Conservation (phyloP, 805 yeast genomes). For the Candida berthetii region DNA sequence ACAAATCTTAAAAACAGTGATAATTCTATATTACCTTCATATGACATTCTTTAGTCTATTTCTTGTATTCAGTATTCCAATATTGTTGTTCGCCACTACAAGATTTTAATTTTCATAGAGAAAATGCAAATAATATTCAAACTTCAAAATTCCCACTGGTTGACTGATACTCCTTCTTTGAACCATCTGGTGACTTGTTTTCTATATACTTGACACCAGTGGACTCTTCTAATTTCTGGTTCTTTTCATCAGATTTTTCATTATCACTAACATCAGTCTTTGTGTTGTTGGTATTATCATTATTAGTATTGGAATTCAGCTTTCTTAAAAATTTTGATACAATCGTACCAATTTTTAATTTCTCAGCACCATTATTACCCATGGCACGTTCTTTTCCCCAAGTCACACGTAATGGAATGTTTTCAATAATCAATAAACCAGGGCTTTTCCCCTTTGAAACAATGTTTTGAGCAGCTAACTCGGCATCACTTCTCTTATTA, state of each 20-base stretch:
- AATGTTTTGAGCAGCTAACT: slow-evolving; percentile 26
- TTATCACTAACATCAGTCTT: too few relatives aligned
- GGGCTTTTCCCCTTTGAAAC: slow-evolving; percentile 17
- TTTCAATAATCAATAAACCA: slow-evolving; percentile 26
- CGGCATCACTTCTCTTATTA: slow-evolving; percentile 43
- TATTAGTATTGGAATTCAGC: too few relatives aligned
- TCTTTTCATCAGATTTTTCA: background rate
- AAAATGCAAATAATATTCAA: too few relatives aligned
- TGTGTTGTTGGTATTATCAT: too few relatives aligned
- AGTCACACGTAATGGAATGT: slow-evolving; percentile 41
- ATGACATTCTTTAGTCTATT: slow-evolving; percentile 20
- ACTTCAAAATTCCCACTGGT: too few relatives aligned
- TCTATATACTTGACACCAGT: background rate
- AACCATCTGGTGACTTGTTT: slow-evolving; percentile 28
- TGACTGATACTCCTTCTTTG: too few relatives aligned
- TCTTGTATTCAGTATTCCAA: background rate
- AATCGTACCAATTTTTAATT: slow-evolving; percentile 40
- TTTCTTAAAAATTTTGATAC: slow-evolving; percentile 49
- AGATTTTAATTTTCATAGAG: too few relatives aligned
- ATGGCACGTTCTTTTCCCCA: slow-evolving; percentile 47
- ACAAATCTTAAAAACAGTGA: too few relatives aligned
- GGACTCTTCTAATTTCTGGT: background rate
- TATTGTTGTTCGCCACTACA: too few relatives aligned
- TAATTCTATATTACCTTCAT: slow-evolving; percentile 30
- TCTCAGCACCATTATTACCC: slow-evolving; percentile 37